Base-by-base conservation (phyloP, 768 basidiomycete genomes). In the Lyophyllum shimeji region DNA sequence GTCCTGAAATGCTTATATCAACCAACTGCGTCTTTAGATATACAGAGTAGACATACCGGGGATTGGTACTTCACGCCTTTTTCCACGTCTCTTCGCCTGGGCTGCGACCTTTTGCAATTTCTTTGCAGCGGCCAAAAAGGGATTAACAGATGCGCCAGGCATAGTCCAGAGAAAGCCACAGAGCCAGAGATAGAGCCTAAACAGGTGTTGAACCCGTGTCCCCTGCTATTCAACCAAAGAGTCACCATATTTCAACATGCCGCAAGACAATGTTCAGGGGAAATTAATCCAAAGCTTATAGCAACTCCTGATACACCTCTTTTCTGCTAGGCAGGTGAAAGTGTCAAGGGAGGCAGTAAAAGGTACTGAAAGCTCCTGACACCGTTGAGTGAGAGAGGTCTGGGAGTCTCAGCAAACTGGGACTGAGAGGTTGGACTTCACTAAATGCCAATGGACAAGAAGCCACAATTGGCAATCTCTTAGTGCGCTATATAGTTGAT, bases 161-260 rank as follows among this genome's bases (percentile, higher is more conserved):
- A 37, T 37, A 37, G 34, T 37, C 34, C 34, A 37, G 34, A 37
- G 34, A 37, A 37, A 18, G 20, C 27, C 25, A 48, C 3, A 47
- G 46, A 54, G 53, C 44, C 34, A 45, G 12, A 46, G 15, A 54
- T 37, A 37, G 18, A 39, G 46, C 45, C 34, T 33, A 54, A 48
- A 54, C 53, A 54, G 53, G 53, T 54, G 53, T 55, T 55, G 46
- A 55, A 55, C 46, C 47, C 27, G 23, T 55, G 46, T 48, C 39
- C 47, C 34, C 34, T 37, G 34, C 34, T 37, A 37, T 37, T 37
- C 34, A 37, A 37, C 34, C 12, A 37, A 37, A 37, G 34, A 37
- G 4, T 37, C 34, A 37, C 34, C 34, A 5, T 8, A 37, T 37
- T 37, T 37, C 34, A 37, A 37, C 34, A 37, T 17, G 34, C 34